Evolutionary conservation across 441 rosid species (phyloP).

Genomic region (Croton setiger): DNA sequence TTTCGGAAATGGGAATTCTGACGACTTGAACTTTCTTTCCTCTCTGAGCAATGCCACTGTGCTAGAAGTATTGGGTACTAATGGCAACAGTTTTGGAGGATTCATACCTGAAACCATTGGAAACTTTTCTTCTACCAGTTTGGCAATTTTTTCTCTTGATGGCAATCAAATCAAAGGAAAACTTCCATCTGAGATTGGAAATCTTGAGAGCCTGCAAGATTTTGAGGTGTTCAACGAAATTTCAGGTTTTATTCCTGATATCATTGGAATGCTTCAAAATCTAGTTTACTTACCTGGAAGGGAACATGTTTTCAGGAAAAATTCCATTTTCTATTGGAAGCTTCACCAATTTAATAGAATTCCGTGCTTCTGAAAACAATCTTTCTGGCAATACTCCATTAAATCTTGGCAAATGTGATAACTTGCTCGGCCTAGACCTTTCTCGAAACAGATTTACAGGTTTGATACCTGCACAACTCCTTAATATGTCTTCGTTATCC

Average conservation of each 20-base stretch:
- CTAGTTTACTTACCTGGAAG: conserved; percentile 6
- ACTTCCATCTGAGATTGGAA: conserved; percentile 9
- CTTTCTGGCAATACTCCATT: conserved; percentile 37
- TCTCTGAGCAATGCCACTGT: no score
- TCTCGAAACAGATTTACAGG: conserved; percentile 31
- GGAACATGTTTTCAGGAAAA: conserved; percentile 26
- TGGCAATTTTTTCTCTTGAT: no score
- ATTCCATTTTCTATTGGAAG: conserved; percentile 40
- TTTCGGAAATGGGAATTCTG: no score
- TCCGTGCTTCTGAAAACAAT: conserved; percentile 20
- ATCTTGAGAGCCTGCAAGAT: conserved; percentile 22
- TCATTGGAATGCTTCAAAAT: conserved; percentile 30
- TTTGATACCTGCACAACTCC: conserved; percentile 28
- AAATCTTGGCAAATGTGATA: conserved; percentile 27
- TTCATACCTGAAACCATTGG: no score
- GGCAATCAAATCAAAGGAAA: no score
- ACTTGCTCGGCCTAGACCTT: conserved; percentile 24
- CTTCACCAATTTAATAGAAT: conserved; percentile 13
- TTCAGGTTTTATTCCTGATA: conserved; percentile 33
- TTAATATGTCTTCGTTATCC: conserved; percentile 26
- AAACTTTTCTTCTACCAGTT: no score
- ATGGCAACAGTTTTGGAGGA: no score
- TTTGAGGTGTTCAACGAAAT: conserved; percentile 19
- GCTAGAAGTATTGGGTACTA: no score
- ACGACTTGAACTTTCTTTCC: no score